Percentiles rank a stretch among this genome's conserved stretches.
Evolutionary conservation across 805 yeast genomes (phyloP).

Genomic region (Kluyveromyces siamensis): DNA sequence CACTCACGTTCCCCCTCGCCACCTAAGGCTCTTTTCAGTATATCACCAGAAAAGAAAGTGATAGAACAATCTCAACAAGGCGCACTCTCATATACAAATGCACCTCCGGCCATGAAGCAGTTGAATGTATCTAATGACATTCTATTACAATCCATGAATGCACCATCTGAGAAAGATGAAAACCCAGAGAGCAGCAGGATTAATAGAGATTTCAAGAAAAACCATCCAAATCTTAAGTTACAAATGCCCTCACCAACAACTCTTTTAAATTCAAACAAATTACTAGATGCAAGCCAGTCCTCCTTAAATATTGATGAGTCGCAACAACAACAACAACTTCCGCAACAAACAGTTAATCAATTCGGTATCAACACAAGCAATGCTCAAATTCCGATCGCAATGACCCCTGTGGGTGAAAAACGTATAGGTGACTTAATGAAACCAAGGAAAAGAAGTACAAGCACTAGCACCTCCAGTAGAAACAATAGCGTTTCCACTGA

Average conservation of each 20-base stretch:
- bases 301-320: slow-evolving; percentile 19
- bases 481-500: slow-evolving; percentile 7
- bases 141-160: slow-evolving; percentile 28
- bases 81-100: slow-evolving; percentile 19
- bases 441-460: slow-evolving; percentile 7
- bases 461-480: slow-evolving; percentile 2
- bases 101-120: slow-evolving; percentile 36
- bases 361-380: slow-evolving; percentile 54
- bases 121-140: slow-evolving; percentile 12
- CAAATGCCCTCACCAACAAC: slow-evolving; percentile 71
- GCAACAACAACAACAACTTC: slow-evolving; percentile 4
- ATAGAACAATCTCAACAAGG: slow-evolving; percentile 21
- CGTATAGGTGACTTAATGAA: slow-evolving; percentile 7
- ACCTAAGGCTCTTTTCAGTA: slow-evolving; percentile 17
- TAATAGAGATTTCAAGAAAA: slow-evolving; percentile 30
- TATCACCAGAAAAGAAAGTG: slow-evolving; percentile 10
- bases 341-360: slow-evolving; percentile 48
- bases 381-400: slow-evolving; percentile 47
- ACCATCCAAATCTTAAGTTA: slow-evolving; percentile 49
- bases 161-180: slow-evolving; percentile 5
- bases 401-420: slow-evolving; percentile 72
- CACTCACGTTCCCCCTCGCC: slow-evolving; percentile 40
- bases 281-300: slow-evolving; percentile 31
- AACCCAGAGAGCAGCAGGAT: slow-evolving; percentile 20
- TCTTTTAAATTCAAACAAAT: slow-evolving; percentile 22